phyloP scores from a whole-genome alignment of 768 basidiomycete genomes.

The Tulasnella calospora region DNA sequence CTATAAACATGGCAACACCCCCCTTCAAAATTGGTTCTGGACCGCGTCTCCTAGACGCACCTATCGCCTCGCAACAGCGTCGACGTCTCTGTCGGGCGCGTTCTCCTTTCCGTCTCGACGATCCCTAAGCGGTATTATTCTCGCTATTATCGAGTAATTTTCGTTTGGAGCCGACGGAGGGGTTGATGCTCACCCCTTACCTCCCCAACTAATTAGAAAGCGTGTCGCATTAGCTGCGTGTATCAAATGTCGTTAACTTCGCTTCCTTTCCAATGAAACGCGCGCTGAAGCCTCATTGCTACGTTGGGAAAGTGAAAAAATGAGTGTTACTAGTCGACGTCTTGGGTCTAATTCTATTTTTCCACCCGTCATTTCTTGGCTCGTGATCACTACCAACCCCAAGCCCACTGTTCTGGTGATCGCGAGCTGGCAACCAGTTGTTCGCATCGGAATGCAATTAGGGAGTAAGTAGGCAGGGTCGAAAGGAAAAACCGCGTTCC shows the following conservation, averaged over 20 bases:
- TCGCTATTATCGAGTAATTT: slow-evolving; percentile 2
- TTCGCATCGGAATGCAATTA: background rate
- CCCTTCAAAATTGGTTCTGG: background rate
- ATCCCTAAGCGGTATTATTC: background rate
- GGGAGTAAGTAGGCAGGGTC: background rate
- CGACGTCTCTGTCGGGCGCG: background rate
- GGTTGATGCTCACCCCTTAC: too few relatives aligned
- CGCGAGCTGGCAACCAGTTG: background rate
- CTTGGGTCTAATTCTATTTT: slow-evolving; percentile 10
- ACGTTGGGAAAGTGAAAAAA: background rate
- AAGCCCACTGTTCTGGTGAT: background rate
- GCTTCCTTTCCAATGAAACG: background rate
- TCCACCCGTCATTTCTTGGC: background rate
- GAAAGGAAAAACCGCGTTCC: background rate
- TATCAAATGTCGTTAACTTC: background rate
- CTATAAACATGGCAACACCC: background rate
- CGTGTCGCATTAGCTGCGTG: background rate
- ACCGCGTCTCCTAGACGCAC: background rate
- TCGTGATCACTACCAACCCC: background rate
- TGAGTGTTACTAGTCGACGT: background rate
- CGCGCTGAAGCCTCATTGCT: slow-evolving; percentile 4
- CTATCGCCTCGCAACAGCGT: slow-evolving; percentile 1
- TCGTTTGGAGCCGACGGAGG: background rate
- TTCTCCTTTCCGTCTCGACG: background rate
- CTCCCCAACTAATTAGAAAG: background rate